Base-by-base conservation (phyloP, 345 rosid species). In the Salix purpurea region DNA sequence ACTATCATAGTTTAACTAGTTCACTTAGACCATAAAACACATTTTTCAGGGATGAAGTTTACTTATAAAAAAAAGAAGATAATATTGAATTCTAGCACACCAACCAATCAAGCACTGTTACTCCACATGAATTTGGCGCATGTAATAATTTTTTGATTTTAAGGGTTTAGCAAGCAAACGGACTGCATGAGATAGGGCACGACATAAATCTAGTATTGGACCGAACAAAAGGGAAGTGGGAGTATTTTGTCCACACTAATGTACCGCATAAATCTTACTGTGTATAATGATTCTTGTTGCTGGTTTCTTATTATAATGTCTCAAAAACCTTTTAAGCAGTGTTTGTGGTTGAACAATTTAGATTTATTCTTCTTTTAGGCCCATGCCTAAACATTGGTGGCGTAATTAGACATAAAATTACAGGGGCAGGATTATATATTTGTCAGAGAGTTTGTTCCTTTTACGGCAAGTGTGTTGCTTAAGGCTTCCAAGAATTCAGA, bases 351-450 rank as follows among this genome's bases (percentile, higher is more conserved):
- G 46, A 42, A 12, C 46, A 42, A 52, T 52, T 52, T 19, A 7
- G 58, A 52, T 52, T 52, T 52, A 2, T 52, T 19, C 58, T 19
- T 19, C 23, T 19, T 52, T 52, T 52, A 52, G 6, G 58, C 23
- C 58, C 58, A 19, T 52, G n/a, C 58, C 58, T 52, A 21, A 52
- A 52, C 14, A 42, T 42, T 42, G n/a, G 24, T 34, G 24, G 18
- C 21, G 23, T 65, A 4, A 24, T 7, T 6, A 6, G 16, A 21
- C 64, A 8, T 18, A 23, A 18, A 74, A 71, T 66, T 86, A 37
- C 92, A 93, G 97, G 97, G 85, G 42, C 98, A 95, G 83, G 98
- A 95, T 80, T 95, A 91, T 77, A 15, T 88, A 67, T 95, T 93
- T 71, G 96, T 93, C 21, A 93, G 94, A 54, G 85, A 84, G n/a